phyloP scores from a whole-genome alignment of 1,139 yeast species.

The Saccharomyces hybrid region DNA sequence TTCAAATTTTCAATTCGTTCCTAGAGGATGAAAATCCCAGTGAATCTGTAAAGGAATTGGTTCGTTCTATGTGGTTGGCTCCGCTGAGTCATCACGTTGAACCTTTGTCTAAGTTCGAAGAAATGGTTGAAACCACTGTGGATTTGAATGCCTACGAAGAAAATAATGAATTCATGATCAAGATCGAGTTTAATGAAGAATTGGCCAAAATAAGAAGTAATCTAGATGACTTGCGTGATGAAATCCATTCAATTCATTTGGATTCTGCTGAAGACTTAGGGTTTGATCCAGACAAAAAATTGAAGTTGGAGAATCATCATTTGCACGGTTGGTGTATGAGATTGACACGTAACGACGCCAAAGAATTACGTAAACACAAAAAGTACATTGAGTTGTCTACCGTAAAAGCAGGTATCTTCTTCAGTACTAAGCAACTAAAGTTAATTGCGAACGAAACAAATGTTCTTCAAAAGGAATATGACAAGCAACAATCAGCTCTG shows the following conservation, averaged over 20 bases:
- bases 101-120: conserved; percentile 62
- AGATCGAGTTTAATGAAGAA: conserved; percentile 81
- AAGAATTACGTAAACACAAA: conserved; percentile 58
- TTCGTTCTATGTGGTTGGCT: conserved; percentile 47
- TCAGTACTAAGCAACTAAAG: conserved; percentile 63
- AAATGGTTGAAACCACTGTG: conserved; percentile 84
- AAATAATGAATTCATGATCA: conserved; percentile 70
- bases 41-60: conserved; percentile 32
- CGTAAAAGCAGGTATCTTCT: conserved; percentile 88
- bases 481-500: conserved; percentile 63
- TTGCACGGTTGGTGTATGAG: conserved; percentile 92
- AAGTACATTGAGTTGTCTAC: conserved; percentile 76
- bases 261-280: conserved; percentile 66
- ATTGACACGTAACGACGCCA: conserved; percentile 81
- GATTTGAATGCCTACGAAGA: conserved; percentile 71
- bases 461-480: conserved; percentile 58
- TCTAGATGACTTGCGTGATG: conserved; percentile 47
- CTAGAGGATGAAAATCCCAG: conserved; percentile 31
- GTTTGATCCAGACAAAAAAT: conserved; percentile 76
- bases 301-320: conserved; percentile 80
- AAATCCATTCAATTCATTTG: conserved; percentile 54
- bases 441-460: conserved; percentile 53
- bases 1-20: conserved; percentile 42
- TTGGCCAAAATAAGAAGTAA: conserved; percentile 52
- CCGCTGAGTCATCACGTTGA: conserved; percentile 46